Base-by-base conservation (phyloP, 2,329 filamentous ascomycete genomes). In the Fonsecaea nubica region DNA sequence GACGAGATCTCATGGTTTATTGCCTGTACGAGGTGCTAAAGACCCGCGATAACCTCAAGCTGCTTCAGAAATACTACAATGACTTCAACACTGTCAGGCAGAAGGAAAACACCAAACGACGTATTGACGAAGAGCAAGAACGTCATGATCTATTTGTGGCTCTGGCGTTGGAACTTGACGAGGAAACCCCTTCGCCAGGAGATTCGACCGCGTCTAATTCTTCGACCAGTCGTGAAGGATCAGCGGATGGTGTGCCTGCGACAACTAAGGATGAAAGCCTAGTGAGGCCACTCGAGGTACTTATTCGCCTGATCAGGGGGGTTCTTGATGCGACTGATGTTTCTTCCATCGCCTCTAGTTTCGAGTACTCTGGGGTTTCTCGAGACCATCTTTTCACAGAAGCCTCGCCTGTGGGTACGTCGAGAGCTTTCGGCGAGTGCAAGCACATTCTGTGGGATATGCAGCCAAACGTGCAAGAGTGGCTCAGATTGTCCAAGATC, bases 1-100 rank as follows among this genome's bases (percentile, higher is more conserved):
- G 69, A 3, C 55, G 70, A 56, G 63, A 71, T 59, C 63, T 73
- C 15, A 59, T 67, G 18, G 61, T 70, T 21, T 73, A 69, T 32
- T 57, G 56, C 54, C 52, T 73, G 2, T 72, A 64, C 42, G 67
- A 67, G 32, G 66, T 68, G 3, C 63, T 70, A 56, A 64, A 61
- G 58, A 63, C 59, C 6, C 62, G 62, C 21, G 8, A 15, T 3
- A 65, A 60, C n/a, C 50, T 71, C 21, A 21, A 40, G 54, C 30
- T 64, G 10, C 55, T 72, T 8, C 13, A 62, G 36, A 10, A 35
- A 2, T 62, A 65, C n/a, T 65, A 65, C 38, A 18, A n/a, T 7
- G 13, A 45, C 1, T 70, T 70, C 61, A 63, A 21, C 10, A 59
- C 50, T 3, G 50, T n/a, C 2, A 62, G 52, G 32, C 69, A 71